Conservation (phyloP, 495 filamentous ascomycete species). For the Astrothelium subdiscretum region DNA sequence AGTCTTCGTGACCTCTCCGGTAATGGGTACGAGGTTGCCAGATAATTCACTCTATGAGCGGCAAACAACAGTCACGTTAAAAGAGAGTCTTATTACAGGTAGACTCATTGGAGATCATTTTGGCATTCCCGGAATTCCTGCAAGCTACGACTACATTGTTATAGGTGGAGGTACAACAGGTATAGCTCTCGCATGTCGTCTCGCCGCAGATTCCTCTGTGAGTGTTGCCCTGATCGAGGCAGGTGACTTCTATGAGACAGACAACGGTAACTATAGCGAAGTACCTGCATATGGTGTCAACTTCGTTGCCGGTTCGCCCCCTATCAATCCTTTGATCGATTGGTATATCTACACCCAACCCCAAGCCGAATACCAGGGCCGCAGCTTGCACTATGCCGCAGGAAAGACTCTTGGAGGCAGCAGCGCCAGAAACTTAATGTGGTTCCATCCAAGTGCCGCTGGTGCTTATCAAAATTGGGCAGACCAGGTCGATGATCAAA, state of each 20-base stretch:
- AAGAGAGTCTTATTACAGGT: too few relatives aligned
- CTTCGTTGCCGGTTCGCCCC: not conserved
- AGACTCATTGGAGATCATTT: not conserved
- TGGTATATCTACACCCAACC: conserved; percentile 15
- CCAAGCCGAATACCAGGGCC: conserved; percentile 3
- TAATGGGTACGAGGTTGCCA: too few relatives aligned
- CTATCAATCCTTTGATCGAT: conserved; percentile 16
- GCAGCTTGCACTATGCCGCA: conserved; percentile 15
- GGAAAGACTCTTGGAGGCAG: conserved; percentile 19
- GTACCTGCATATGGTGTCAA: not conserved
- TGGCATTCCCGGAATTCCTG: not conserved
- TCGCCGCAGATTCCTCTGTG: not conserved
- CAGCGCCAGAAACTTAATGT: conserved; percentile 4
- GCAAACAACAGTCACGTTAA: too few relatives aligned
- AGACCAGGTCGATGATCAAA: conserved; percentile 39
- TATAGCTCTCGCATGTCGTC: not conserved
- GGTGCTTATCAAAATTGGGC: conserved; percentile 43
- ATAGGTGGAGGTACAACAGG: conserved; percentile 12
- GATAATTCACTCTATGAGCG: too few relatives aligned
- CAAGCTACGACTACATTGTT: conserved; percentile 3
- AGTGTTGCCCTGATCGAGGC: conserved; percentile 8
- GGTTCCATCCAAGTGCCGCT: conserved; percentile 10
- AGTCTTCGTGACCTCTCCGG: too few relatives aligned
- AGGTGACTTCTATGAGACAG: conserved; percentile 2
- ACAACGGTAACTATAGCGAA: not conserved